Percentiles rank a stretch among this genome's conserved stretches.
Conservation (phyloP, 768 basidiomycete species). For the Trametopsis cervina region DNA sequence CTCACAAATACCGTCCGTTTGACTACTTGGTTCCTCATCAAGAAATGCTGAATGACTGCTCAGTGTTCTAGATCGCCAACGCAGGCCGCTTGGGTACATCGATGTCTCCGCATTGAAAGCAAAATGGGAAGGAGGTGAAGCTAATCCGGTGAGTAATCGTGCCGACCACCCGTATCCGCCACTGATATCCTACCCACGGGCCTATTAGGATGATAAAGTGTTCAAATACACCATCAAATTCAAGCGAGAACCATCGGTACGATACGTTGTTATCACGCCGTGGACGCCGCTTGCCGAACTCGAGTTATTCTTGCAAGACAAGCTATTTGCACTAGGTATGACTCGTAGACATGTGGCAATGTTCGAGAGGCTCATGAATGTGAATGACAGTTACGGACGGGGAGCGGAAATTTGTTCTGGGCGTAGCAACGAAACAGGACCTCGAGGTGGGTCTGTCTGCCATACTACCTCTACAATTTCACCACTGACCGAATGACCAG, state of each 20-base stretch:
- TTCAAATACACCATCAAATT: constrained; percentile 68
- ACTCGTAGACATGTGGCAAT: constrained; percentile 1
- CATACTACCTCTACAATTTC: no score
- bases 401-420: constrained; percentile 77
- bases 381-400: constrained; percentile 65
- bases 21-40: not conserved
- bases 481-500: constrained; percentile 14
- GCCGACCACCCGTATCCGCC: constrained; percentile 2
- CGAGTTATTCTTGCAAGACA: constrained; percentile 67
- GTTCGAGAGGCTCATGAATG: not conserved
- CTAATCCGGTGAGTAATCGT: constrained; percentile 67
- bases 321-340: constrained; percentile 73
- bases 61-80: constrained; percentile 69
- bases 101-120: constrained; percentile 70
- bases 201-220: constrained; percentile 60
- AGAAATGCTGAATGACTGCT: not conserved
- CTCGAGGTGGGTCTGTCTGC: constrained; percentile 35
- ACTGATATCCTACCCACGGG: constrained; percentile 1
- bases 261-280: constrained; percentile 79
- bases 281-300: constrained; percentile 71
- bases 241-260: constrained; percentile 48
- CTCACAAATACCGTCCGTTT: constrained; percentile 76
- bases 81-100: constrained; percentile 79
- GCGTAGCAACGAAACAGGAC: constrained; percentile 71
- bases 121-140: constrained; percentile 70